Evolutionary conservation across 257 asterid species (phyloP).

Genomic region (Cynanchum wilfordii): DNA sequence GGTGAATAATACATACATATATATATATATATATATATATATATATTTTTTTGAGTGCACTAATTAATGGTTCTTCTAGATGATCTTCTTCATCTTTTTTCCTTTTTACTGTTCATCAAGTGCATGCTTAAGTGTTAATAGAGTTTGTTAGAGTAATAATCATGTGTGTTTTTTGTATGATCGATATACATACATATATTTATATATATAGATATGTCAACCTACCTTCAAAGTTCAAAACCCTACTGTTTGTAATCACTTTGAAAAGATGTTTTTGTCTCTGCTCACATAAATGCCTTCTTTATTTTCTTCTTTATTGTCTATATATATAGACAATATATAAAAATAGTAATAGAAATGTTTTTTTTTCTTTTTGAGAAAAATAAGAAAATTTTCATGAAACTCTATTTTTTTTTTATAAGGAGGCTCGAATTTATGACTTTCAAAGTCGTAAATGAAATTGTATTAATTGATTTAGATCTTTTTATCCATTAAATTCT

Average conservation of each 20-base stretch:
- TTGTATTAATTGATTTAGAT: too few species aligned
- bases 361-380: too few species aligned
- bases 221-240: neutral
- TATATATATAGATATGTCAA: too few species aligned
- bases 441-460: too few species aligned
- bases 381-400: too few species aligned
- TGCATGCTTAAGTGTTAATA: neutral
- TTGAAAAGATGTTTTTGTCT: slow-evolving; percentile 6
- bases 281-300: neutral
- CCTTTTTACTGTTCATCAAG: neutral
- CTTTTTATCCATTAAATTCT: too few species aligned
- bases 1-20: neutral
- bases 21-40: too few species aligned
- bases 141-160: slow-evolving; percentile 2
- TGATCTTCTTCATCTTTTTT: neutral
- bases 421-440: too few species aligned
- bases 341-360: too few species aligned
- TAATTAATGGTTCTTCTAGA: neutral
- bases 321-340: too few species aligned
- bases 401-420: too few species aligned
- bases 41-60: neutral
- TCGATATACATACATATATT: too few species aligned
- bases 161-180: neutral
- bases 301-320: neutral
- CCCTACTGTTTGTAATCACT: neutral